Conservation (phyloP, 768 basidiomycete genomes). For the Tephrocybe rancida region DNA sequence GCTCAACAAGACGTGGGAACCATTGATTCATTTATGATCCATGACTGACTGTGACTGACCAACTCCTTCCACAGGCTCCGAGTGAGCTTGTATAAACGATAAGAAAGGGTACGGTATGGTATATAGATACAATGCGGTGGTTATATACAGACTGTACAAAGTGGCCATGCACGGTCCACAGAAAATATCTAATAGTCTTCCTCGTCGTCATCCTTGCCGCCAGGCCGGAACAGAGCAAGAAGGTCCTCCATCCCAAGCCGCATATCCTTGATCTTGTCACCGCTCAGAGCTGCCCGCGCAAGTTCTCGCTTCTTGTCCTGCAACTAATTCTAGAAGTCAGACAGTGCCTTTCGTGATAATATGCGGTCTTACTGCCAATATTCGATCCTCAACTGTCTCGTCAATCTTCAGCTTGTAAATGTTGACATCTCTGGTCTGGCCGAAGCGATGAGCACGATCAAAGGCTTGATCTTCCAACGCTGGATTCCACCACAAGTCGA, state of each 20-base stretch:
- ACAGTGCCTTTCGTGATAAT: not conserved
- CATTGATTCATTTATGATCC: not conserved
- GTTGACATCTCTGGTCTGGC: slow-evolving; percentile 84
- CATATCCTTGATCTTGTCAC: slow-evolving; percentile 85
- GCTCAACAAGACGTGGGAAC: slow-evolving; percentile 23
- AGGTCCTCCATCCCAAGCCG: slow-evolving; percentile 86
- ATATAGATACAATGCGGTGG: not conserved
- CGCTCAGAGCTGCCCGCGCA: slow-evolving; percentile 81
- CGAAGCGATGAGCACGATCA: slow-evolving; percentile 88
- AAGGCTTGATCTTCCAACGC: slow-evolving; percentile 94
- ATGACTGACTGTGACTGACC: not conserved
- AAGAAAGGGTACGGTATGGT: not conserved
- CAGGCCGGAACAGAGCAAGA: slow-evolving; percentile 73
- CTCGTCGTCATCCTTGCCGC: slow-evolving; percentile 61
- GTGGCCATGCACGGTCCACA: too few species aligned
- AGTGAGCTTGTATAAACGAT: not conserved
- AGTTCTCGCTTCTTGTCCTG: slow-evolving; percentile 91
- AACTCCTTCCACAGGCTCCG: not conserved
- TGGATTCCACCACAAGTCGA: slow-evolving; percentile 96
- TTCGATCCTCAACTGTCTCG: slow-evolving; percentile 86
- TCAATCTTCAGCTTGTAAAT: slow-evolving; percentile 91
- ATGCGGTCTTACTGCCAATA: slow-evolving; percentile 57
- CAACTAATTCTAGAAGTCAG: slow-evolving; percentile 44
- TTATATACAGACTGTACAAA: too few species aligned
- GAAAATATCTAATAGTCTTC: slow-evolving; percentile 28